phyloP scores from a whole-genome alignment of 2,329 filamentous ascomycete genomes.

The Xylariaceae sp. region DNA sequence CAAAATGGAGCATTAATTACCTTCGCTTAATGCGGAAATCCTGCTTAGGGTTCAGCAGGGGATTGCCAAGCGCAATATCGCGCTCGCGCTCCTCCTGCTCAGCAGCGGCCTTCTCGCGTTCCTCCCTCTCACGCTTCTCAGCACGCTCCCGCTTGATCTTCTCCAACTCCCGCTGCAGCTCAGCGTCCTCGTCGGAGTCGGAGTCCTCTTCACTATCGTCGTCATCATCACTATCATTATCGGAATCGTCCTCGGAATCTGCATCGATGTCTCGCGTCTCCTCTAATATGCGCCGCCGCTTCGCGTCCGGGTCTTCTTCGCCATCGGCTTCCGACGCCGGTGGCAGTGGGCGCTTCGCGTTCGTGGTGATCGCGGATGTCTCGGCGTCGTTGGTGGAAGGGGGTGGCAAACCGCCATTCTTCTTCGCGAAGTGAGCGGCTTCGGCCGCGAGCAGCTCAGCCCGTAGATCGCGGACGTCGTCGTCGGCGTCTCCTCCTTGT shows the following conservation, averaged over 20 bases:
- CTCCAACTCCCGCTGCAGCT: conserved; percentile 86
- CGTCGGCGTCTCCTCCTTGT: conserved; percentile 81
- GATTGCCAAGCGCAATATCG: conserved; percentile 89
- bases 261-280: conserved; percentile 86
- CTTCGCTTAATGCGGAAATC: conserved; percentile 85
- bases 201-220: conserved; percentile 47
- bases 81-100: conserved; percentile 80
- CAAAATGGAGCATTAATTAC: conserved; percentile 24
- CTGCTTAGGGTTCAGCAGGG: conserved; percentile 70
- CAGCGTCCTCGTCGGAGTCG: conserved; percentile 73
- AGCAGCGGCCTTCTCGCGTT: conserved; percentile 70
- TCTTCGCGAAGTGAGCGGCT: conserved; percentile 80
- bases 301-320: conserved; percentile 70
- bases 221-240: conserved; percentile 39
- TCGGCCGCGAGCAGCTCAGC: conserved; percentile 88
- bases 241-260: conserved; percentile 57
- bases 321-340: conserved; percentile 38
- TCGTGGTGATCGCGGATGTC: conserved; percentile 36
- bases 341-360: conserved; percentile 61
- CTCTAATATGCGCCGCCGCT: conserved; percentile 79
- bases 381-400: conserved; percentile 39
- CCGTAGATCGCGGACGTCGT: conserved; percentile 71
- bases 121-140: conserved; percentile 72
- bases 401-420: conserved; percentile 55
- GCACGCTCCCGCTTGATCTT: conserved; percentile 86